phyloP scores from a whole-genome alignment of 2,329 filamentous ascomycete species.

The Sporothrix inflata region DNA sequence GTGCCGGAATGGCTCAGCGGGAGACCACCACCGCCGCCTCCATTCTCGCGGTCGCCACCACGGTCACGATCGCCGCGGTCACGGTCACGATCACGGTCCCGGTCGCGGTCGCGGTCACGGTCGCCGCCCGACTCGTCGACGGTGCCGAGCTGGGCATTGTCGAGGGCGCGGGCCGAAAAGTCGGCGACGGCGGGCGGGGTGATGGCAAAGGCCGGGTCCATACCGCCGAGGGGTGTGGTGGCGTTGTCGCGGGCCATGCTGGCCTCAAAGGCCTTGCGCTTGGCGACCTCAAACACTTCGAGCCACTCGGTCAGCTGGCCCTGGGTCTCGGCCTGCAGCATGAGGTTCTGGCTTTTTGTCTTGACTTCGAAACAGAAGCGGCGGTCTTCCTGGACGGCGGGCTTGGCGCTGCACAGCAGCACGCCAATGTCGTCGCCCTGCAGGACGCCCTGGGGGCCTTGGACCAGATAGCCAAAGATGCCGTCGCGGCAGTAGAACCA shows the following conservation, averaged over 20 bases:
- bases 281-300: constrained; percentile 88
- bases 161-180: constrained; percentile 76
- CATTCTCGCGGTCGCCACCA: background rate
- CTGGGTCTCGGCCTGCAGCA: constrained; percentile 93
- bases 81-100: constrained; percentile 30
- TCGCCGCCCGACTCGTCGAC: constrained; percentile 33
- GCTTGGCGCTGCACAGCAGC: constrained; percentile 87
- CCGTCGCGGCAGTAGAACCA: constrained; percentile 98
- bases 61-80: background rate
- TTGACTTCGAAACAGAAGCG: constrained; percentile 98
- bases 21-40: background rate
- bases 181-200: constrained; percentile 85
- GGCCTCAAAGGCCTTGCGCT: constrained; percentile 85
- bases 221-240: constrained; percentile 45
- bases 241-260: constrained; percentile 58
- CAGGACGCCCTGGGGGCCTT: constrained; percentile 82
- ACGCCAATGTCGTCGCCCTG: constrained; percentile 97
- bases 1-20: constrained; percentile 65
- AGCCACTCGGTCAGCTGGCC: constrained; percentile 93
- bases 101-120: background rate
- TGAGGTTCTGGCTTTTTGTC: constrained; percentile 87
- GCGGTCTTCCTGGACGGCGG: constrained; percentile 87
- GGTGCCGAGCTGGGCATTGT: constrained; percentile 46
- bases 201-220: constrained; percentile 86
- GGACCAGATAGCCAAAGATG: constrained; percentile 92